These are phyloP conservation scores for Colletotrichum agaves DNA, from an alignment of 2,329 filamentous ascomycete genomes.

Conservation along the genomic window DNA sequence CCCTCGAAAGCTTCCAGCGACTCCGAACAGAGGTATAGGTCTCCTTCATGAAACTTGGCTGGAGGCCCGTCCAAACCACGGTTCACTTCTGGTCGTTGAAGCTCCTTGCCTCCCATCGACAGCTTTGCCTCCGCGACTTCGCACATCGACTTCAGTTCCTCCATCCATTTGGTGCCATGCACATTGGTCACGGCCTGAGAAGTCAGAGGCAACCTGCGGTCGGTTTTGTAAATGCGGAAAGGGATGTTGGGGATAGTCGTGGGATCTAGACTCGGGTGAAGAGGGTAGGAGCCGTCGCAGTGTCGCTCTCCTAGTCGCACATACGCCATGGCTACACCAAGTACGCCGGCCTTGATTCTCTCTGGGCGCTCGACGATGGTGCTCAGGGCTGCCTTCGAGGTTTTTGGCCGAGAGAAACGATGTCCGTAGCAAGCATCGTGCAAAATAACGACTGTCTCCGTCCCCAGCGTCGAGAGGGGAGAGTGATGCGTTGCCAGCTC, in stretches of 20 bases:
- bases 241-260: conserved; percentile 69
- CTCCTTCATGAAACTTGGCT: conserved; percentile 82
- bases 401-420: conserved; percentile 85
- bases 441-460: conserved; percentile 82
- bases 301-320: conserved; percentile 88
- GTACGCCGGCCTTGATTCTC: conserved; percentile 82
- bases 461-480: conserved; percentile 50
- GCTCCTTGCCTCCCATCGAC: conserved; percentile 80
- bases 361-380: conserved; percentile 95
- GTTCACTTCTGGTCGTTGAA: conserved; percentile 74
- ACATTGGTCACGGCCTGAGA: conserved; percentile 88
- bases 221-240: conserved; percentile 87
- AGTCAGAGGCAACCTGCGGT: conserved; percentile 74
- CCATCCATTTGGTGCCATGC: conserved; percentile 93
- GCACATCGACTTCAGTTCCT: conserved; percentile 88
- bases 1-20: conserved; percentile 90
- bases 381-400: conserved; percentile 75
- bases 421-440: conserved; percentile 97
- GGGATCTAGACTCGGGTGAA: conserved; percentile 70
- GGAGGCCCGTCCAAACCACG: conserved; percentile 56
- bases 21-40: conserved; percentile 89
- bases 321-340: conserved; percentile 89
- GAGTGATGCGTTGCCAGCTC: conserved; percentile 74
- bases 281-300: conserved; percentile 73
- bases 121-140: conserved; percentile 81